Base-by-base conservation (phyloP, 768 basidiomycete species). In the Butyriboletus loyo region DNA sequence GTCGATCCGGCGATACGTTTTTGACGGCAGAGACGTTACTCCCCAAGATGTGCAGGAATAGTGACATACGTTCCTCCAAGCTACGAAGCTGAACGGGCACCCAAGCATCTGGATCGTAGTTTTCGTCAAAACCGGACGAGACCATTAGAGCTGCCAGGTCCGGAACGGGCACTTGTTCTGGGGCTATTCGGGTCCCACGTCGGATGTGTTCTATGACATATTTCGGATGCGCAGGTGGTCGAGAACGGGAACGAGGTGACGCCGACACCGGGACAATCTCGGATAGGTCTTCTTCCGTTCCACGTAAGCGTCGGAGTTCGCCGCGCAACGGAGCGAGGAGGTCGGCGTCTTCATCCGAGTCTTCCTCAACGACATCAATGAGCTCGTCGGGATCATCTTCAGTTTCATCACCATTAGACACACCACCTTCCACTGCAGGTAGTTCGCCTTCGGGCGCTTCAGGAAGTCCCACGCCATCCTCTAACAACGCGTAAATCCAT, bases 291-390 rank as follows among this genome's bases (percentile, higher is more conserved):
- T 71, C 72, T 4, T 74, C 76, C 3, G 79, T 71, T 7, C 62
- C 64, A 32, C 78, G 81, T 32, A 90, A 76, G 32, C 80, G 80
- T 46, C 82, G 71, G 21, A 91, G 70, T 51, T 82, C 86, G 19
- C 85, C 85, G 55, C 80, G 85, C 15, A 90, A 69, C 28, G 86
- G 86, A 7, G 86, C 87, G 8, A 90, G 74, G 19, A 77, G 77
- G 64, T 90, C 86, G 10, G 65, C 68, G 6, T 69, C 67, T 38
- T 54, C 61, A 38, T 71, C 78, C 31, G 79, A 78, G 52, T 85
- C 75, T 24, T 78, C 78, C 60, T 87, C 84, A 0, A 82, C 74
- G 11, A 89, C 87, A 52, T 87, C 88, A 38, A 90, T 73, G 17
- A 89, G 68, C 53, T 89, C 85, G 50, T 83, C 74, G 9, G 73